A percentile compares a stretch with the other conserved stretches of the same genome.
These are phyloP conservation scores for Acanthochlamys bracteata DNA, from an alignment of 106 monocot genomes.

Conservation along the genomic window DNA sequence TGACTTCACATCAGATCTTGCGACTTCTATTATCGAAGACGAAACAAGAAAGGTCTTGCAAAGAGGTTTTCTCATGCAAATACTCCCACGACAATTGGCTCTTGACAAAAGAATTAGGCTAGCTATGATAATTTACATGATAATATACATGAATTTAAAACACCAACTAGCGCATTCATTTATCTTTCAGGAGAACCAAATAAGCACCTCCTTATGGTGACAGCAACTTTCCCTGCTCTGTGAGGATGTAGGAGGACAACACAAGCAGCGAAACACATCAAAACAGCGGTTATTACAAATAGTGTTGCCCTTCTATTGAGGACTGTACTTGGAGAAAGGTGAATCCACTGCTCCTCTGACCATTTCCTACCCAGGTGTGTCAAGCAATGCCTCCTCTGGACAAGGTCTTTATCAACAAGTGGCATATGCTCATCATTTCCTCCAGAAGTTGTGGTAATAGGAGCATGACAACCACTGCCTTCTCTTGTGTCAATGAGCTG, in stretches of 20 bases:
- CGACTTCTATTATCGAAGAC: too few relatives aligned
- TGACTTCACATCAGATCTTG: too few relatives aligned
- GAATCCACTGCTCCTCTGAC: constrained; percentile 9
- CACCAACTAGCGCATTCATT: background rate
- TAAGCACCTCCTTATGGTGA: constrained; percentile 46
- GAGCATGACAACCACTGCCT: constrained; percentile 4
- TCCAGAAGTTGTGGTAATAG: constrained; percentile 1
- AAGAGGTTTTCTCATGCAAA: too few relatives aligned
- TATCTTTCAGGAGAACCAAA: constrained; percentile 17
- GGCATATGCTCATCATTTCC: constrained; percentile 21
- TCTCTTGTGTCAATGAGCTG: constrained; percentile 22
- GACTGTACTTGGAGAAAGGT: constrained; percentile 9
- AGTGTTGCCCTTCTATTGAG: constrained; percentile 23
- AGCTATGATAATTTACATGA: constrained; percentile 1
- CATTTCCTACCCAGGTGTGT: constrained; percentile 13
- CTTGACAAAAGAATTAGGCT: background rate
- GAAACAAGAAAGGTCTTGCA: too few relatives aligned
- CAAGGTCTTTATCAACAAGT: constrained; percentile 18
- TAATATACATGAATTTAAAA: constrained; percentile 1
- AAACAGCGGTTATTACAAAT: constrained; percentile 30
- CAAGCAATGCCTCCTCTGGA: constrained; percentile 6
- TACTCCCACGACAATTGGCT: too few relatives aligned
- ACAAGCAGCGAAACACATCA: constrained; percentile 64
- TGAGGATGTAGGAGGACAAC: constrained; percentile 54
- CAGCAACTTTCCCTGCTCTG: constrained; percentile 24